Base-by-base conservation (phyloP, 2,329 filamentous ascomycete genomes). In the Aspergillus neoniger region DNA sequence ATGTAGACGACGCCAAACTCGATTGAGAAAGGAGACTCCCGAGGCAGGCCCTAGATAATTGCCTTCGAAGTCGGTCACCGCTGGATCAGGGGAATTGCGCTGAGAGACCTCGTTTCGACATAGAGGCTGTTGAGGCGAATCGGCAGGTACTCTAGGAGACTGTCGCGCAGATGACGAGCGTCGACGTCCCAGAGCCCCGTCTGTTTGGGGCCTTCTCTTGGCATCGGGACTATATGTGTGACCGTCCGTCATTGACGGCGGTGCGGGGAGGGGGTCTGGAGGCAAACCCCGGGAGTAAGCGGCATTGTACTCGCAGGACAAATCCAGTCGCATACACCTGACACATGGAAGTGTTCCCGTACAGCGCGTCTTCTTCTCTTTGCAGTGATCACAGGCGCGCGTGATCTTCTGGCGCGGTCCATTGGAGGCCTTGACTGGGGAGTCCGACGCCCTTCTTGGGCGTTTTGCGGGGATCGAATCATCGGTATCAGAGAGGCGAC, bases 1-100 rank as follows among this genome's bases (percentile, higher is more conserved):
- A 80, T 87, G 63, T 68, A 91, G 58, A 81, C 88, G 76, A 81
- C 89, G 72, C 87, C 90, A 80, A 82, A 88, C 79, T 80, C 88
- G 86, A 73, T 90, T 65, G 79, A 91, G 74, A 76, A 88, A 80
- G 66, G 84, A 77, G 67, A 82, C 70, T 47, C 80, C 69, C 69
- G 84, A 79, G 4, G 83, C 81, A 14, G 81, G 80, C 9, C 84
- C 84, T n/a, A 84, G 76, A 62, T 84, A 83, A 55, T 86, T 82
- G 1, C 82, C 83, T 63, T 83, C 80, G 10, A 84, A 79, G 61
- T 84, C 82, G 1, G 82, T 79, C 19, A 78, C 76, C 5, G 75
- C 77, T 4, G 77, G 76, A 52, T 79, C 82, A 1, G 79, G 82
- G 1, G 81, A 85, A 47, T 70, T 71, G 14, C 71, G 72, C 25